Evolutionary conservation across 2,329 filamentous ascomycete species (phyloP).

Genomic region (Arachnomyces sp.): DNA sequence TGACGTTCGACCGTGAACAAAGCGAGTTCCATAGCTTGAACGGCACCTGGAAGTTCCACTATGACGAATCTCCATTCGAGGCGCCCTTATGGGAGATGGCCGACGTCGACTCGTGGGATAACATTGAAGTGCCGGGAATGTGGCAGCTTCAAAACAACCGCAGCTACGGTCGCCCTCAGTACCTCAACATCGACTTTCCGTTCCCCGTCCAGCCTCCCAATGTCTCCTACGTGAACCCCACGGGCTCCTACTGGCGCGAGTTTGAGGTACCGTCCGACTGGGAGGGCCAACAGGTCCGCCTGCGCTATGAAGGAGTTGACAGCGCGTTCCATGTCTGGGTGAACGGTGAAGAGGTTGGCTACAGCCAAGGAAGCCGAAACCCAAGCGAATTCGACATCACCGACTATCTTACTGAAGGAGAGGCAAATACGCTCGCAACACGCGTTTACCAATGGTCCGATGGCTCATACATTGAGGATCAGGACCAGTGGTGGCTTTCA

Average conservation of each 20-base stretch:
- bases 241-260: constrained; percentile 52
- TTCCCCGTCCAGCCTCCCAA: constrained; percentile 59
- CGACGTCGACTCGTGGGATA: too few relatives aligned
- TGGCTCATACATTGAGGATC: constrained; percentile 61
- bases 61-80: constrained; percentile 39
- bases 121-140: constrained; percentile 55
- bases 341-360: constrained; percentile 59
- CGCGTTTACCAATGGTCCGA: constrained; percentile 66
- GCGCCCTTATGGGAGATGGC: constrained; percentile 22
- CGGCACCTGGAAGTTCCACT: constrained; percentile 52
- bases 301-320: constrained; percentile 66
- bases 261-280: constrained; percentile 49
- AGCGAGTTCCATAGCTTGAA: constrained; percentile 36
- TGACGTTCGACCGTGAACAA: constrained; percentile 24
- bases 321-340: constrained; percentile 64
- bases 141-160: constrained; percentile 57
- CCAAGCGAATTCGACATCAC: constrained; percentile 64
- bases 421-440: constrained; percentile 51
- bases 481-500: constrained; percentile 62
- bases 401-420: constrained; percentile 29
- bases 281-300: constrained; percentile 49
- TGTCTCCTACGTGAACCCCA: constrained; percentile 56
- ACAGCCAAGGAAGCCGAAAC: constrained; percentile 62
- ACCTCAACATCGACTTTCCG: constrained; percentile 60
- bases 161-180: constrained; percentile 57